Base-by-base conservation (phyloP, 208 protist genomes). In the Strigomonas galati region DNA sequence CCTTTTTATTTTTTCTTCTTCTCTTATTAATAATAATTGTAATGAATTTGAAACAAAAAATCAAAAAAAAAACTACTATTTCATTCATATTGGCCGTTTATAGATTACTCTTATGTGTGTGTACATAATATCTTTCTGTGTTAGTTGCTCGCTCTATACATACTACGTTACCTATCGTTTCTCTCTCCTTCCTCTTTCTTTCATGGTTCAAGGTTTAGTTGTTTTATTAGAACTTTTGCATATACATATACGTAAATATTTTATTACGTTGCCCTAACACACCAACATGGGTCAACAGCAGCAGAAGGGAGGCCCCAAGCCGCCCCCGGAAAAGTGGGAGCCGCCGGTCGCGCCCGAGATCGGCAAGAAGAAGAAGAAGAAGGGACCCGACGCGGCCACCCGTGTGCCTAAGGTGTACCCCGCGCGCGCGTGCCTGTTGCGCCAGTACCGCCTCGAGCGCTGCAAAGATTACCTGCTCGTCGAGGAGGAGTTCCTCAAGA, bases 391-490 rank as follows among this genome's bases (percentile, higher is more conserved):
- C 56, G 62, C 84, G 28, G 79, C 88, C 26, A 79, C 85, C 40
- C 82, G 85, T 30, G 62, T 95, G 32, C 93, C 93, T 9, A 86
- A 89, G 75, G 90, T 99, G 10, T 97, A 88, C 62, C 99, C 99
- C 30, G 71, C 86, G 37, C 91, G 96, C 1, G 97, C 97, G 60
- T 99, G 98, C 73, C 94, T 98, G 53, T 89, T 99, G 46, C 87
- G 97, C 19, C 81, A 99, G 69, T 89, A 99, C 32, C 96, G 98
- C 60, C 84, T 99, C 10, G 97, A 99, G 67, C 88, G 99, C 24
- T 97, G 99, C 53, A 99, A 99, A 75, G 99, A 99, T 71, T 99
- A 98, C 78, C 84, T 99, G 19, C 82, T 99, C 21, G 92, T 99
- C 67, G 99, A 99, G 81, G 92, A 99, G 62, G 98, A 99, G 77